Evolutionary conservation across 148 eudicot species (phyloP), one percentile per base, ranked within the genome.

Genomic region (Chenopodium formosanum): DNA sequence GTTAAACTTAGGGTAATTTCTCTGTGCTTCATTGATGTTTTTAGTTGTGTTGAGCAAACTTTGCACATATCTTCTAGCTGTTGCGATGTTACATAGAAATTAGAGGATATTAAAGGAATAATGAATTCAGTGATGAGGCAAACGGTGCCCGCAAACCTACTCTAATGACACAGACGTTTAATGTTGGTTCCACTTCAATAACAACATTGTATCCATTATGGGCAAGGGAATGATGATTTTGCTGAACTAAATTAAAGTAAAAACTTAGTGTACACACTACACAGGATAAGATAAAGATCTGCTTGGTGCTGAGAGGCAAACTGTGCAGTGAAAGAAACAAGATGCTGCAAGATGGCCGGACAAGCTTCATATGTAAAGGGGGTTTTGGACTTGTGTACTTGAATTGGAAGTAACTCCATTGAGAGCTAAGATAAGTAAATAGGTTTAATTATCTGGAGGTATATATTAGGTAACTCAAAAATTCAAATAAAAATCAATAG

Each of bases 1-100:
- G 91, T 90, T 89, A 92, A 96, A 85, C 86, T 96, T 52, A 91
- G 93, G 95, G 99, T 92, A 94, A 81, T 37, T 25, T 11, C 79
- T 79, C 40, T 23, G 63, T 74, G 34, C 32, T 14, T 82, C 14
- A 10, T 50, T 13, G 44, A 9, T 50, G 53, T 12, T 32, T 52
- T 75, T 3, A 22, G 31, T 17, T 13, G 12, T 76, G 8, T 80
- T 48, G 53, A 34, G 48, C 46, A 64, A 29, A 22, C 62, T 71
- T 40, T n/a, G 58, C 4, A 25, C 40, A 10, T 74, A 20, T 29
- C 56, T 9, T 27, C 13, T 47, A 69, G 37, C 60, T 65, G 27
- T 27, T 47, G 80, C 10, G 62, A 63, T 27, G 53, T 53, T 82
- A 16, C 19, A 11, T 70, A 19, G 23, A 9, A 53, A 68, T n/a